Conservation (phyloP, 2,329 filamentous ascomycete genomes). For the Capronia americana region DNA sequence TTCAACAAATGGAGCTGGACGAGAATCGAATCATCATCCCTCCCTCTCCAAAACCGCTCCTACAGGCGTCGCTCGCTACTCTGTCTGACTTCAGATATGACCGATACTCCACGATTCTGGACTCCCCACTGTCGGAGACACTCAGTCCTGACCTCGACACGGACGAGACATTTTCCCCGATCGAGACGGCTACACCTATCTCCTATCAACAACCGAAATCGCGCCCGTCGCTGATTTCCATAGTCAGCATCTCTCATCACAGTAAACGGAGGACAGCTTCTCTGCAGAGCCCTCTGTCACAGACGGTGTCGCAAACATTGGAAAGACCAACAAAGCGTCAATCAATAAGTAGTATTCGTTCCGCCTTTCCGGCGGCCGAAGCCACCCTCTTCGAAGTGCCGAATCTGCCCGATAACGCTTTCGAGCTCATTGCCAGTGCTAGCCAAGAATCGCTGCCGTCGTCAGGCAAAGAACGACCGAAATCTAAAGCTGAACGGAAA, state of each 20-base stretch:
- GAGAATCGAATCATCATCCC: slow-evolving; percentile 25
- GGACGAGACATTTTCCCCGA: slow-evolving; percentile 34
- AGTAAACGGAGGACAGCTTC: slow-evolving; percentile 28
- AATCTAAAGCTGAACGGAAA: slow-evolving; percentile 21
- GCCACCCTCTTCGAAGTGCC: slow-evolving; percentile 34
- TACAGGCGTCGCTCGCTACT: slow-evolving; percentile 35
- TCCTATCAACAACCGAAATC: slow-evolving; percentile 35
- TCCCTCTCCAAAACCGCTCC: slow-evolving; percentile 26
- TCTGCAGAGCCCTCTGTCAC: slow-evolving; percentile 29
- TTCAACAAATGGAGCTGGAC: slow-evolving; percentile 21
- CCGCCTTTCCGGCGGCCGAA: slow-evolving; percentile 34
- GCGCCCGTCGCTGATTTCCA: slow-evolving; percentile 38
- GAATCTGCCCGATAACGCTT: slow-evolving; percentile 35
- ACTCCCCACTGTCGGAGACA: slow-evolving; percentile 28
- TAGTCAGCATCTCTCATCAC: slow-evolving; percentile 24
- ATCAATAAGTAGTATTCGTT: slow-evolving; percentile 27
- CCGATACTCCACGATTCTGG: slow-evolving; percentile 31
- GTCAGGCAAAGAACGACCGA: slow-evolving; percentile 16
- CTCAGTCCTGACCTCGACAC: slow-evolving; percentile 27
- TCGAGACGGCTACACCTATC: slow-evolving; percentile 38
- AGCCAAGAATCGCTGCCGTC: slow-evolving; percentile 34
- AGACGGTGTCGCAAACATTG: slow-evolving; percentile 12
- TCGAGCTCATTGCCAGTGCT: slow-evolving; percentile 35
- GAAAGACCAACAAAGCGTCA: slow-evolving; percentile 28
- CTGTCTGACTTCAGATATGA: slow-evolving; percentile 36